phyloP scores from a whole-genome alignment of 495 filamentous ascomycete genomes.

The Aspergillus conjunctus region DNA sequence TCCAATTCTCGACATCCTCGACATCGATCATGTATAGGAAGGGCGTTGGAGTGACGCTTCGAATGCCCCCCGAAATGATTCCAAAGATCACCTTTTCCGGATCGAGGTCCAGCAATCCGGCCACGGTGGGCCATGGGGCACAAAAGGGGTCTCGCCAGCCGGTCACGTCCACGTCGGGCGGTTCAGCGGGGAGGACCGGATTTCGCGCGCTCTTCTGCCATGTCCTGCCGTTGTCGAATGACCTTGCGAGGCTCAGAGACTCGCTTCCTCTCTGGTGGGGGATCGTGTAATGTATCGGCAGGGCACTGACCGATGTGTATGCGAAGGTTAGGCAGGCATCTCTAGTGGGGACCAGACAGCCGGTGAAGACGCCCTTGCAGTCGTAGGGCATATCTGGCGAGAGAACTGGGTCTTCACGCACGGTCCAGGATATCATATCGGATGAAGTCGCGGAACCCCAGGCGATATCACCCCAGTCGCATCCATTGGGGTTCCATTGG shows the following conservation, averaged over 20 bases:
- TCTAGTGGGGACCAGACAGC: conserved; percentile 49
- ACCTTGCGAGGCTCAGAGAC: conserved; percentile 51
- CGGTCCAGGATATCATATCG: conserved; percentile 47
- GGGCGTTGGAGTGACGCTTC: conserved; percentile 46
- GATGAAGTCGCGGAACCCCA: conserved; percentile 47
- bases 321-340: conserved; percentile 45
- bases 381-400: conserved; percentile 49
- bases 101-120: conserved; percentile 27
- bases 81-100: conserved; percentile 33
- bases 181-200: conserved; percentile 49
- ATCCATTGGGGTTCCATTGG: conserved; percentile 51
- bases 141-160: conserved; percentile 58
- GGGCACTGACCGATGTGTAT: conserved; percentile 54
- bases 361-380: conserved; percentile 54
- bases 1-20: conserved; percentile 51
- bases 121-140: conserved; percentile 20
- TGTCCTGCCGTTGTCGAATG: conserved; percentile 50
- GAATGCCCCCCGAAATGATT: conserved; percentile 56
- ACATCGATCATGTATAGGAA: conserved; percentile 55
- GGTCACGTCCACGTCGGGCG: conserved; percentile 49
- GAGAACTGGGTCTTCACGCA: conserved; percentile 37
- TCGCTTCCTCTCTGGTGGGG: conserved; percentile 54
- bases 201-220: conserved; percentile 54
- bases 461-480: conserved; percentile 50
- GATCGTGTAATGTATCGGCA: conserved; percentile 53